These are phyloP conservation scores for Daldinia decipiens DNA, from an alignment of 495 filamentous ascomycete genomes.

Conservation along the genomic window DNA sequence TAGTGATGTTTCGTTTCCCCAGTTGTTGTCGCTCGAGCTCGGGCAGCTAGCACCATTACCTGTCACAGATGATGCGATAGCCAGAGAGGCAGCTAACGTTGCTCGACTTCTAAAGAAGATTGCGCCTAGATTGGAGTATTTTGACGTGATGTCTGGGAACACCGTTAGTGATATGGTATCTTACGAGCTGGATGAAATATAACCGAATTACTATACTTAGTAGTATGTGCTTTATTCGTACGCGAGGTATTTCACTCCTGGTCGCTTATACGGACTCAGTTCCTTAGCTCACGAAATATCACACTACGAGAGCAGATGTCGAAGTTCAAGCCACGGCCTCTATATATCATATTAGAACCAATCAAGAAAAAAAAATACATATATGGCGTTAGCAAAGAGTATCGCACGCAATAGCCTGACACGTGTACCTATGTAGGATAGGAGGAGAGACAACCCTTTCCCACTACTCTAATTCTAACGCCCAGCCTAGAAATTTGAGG, in stretches of 20 bases:
- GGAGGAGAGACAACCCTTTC: no score
- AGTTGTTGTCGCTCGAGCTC: conserved; percentile 3
- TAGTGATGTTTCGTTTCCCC: not conserved
- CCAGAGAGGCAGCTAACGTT: not conserved
- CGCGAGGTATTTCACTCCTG: not conserved
- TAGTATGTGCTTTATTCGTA: not conserved
- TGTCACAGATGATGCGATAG: not conserved
- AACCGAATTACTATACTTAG: not conserved
- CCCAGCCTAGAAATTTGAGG: not conserved
- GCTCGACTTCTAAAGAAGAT: conserved; percentile 7
- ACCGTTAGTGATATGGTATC: not conserved
- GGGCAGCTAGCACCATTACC: not conserved
- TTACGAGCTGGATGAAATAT: not conserved
- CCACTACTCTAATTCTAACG: not conserved
- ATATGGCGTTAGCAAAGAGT: no score
- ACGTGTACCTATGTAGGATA: no score
- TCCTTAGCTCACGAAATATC: no score
- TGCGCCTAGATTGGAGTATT: conserved; percentile 4
- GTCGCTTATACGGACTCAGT: not conserved
- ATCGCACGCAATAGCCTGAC: no score
- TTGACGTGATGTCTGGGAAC: not conserved
- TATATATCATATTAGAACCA: no score
- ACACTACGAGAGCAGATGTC: no score
- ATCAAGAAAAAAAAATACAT: no score
- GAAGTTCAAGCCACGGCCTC: not conserved